Base-by-base conservation (phyloP, 2,329 filamentous ascomycete species). In the Fusarium metavorans region DNA sequence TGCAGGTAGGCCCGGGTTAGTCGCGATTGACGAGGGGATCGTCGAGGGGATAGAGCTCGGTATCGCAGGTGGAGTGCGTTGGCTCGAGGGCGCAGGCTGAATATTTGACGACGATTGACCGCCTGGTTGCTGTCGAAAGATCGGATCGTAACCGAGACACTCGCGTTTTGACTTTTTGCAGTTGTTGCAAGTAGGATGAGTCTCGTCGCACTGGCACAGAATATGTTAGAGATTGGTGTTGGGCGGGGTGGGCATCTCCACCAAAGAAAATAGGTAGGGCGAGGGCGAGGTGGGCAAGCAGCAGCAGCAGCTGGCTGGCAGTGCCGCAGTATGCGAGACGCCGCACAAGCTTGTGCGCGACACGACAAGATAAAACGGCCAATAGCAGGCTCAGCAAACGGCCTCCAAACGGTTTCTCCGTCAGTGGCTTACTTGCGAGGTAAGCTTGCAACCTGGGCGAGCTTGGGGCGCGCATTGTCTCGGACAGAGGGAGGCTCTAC, bases 121-220 rank as follows among this genome's bases (percentile, higher is more conserved):
- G 73, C 91, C 89, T 57, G 93, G 88, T 34, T 92, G 90, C 76
- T 90, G 90, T 84, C 95, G 94, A 86, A 96, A 97, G 79, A 96
- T 94, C 41, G 94, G 94, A 80, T 97, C 94, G 89, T 97, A 97
- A 65, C 94, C 94, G 58, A 95, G 82, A 80, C 94, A 97, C 79
- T 96, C 94, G 80, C 94, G 93, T 85, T 96, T 97, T 77, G 93
- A 95, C 83, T 97, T 97, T 81, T 93, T 92, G 85, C 94, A 97
- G 81, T 97, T 95, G 85, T 95, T 92, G 87, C 97, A 99, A 70
- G 93, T 92, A 25, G 97, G 97, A 83, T 98, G 95, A 71, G 91
- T 92, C 88, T 99, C 97, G 90, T 98, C 97, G 86, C 97, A 99
- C 97, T 76, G 77, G 70, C 72, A 76, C 23, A 76, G 69, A 75